Base-by-base conservation (phyloP, 257 asterid genomes). In the Solanum arcanum region DNA sequence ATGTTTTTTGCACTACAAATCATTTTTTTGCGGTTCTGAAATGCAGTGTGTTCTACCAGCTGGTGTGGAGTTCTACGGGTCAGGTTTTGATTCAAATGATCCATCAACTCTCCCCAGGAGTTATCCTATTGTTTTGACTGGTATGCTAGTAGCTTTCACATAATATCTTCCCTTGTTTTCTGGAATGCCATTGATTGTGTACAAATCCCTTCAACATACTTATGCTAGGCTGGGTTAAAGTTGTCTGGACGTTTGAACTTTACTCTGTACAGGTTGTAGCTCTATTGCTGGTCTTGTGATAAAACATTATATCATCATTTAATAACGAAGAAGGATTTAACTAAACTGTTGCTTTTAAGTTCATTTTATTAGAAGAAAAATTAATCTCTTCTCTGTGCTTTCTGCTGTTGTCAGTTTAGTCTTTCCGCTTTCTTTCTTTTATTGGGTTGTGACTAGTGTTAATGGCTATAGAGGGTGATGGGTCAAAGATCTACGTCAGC, bases 101-200 rank as follows among this genome's bases (percentile, higher is more conserved):
- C 90, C 92, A 7, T 89, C 91, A 44, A 90, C 95, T 47, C 90
- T 87, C 73, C 98, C 98, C 27, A 90, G 95, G 89, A 94, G 93
- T 83, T 96, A 96, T 86, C 98, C 99, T 80, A 96, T 96, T 85
- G 99, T 96, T 82, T 93, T 96, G 75, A 96, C 98, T 12, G 98
- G 90, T 89, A 89, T n/a, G 88, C 88, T 47, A 33, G 37, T 70
- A 42, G 69, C 84, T 78, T 78, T 78, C 64, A 80, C 25, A 80
- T 47, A 16, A 46, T 47, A 46, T 27, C 27, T 80, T 80, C 84
- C 39, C 42, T 46, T 78, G 41, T 20, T 70, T 70, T 85, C 42
- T 70, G 29, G 83, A 66, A 64, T 85, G 39, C 66, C 64, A 21
- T 49, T 70, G 83, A 25, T 27, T 46, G 41, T 78, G 59, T 46